These are phyloP conservation scores for Colletotrichum orchidophilum DNA, from an alignment of 2,329 filamentous ascomycete genomes.

Conservation along the genomic window DNA sequence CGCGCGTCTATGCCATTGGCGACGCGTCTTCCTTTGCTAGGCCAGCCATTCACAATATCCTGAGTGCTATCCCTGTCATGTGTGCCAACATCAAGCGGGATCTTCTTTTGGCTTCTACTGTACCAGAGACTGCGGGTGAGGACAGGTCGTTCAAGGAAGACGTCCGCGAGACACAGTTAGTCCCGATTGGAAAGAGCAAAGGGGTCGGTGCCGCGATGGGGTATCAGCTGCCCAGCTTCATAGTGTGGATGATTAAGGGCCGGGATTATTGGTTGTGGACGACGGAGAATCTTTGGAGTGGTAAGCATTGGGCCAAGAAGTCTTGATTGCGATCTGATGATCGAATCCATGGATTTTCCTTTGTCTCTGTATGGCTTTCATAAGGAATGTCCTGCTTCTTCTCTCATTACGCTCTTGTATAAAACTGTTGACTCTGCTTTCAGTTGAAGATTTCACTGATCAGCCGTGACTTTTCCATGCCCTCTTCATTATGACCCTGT, in stretches of 20 bases:
- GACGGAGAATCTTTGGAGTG: conserved; percentile 57
- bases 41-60: conserved; percentile 53
- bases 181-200: conserved; percentile 55
- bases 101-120: conserved; percentile 48
- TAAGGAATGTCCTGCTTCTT: neutral
- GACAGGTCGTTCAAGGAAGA: conserved; percentile 53
- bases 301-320: conserved; percentile 60
- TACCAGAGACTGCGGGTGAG: conserved; percentile 31
- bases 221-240: conserved; percentile 51
- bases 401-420: too few relatives aligned
- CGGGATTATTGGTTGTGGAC: conserved; percentile 63
- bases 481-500: neutral
- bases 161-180: conserved; percentile 54
- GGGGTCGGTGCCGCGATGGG: conserved; percentile 57
- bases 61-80: conserved; percentile 52
- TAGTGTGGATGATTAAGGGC: conserved; percentile 60
- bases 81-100: conserved; percentile 60
- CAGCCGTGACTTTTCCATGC: neutral
- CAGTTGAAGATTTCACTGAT: too few relatives aligned
- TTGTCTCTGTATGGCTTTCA: neutral
- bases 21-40: conserved; percentile 52
- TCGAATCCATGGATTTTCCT: neutral
- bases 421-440: neutral
- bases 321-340: conserved; percentile 29
- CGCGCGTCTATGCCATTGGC: conserved; percentile 56